A percentile compares a stretch with the other conserved stretches of the same genome.
Conservation (phyloP, 208 protist genomes). For the Leishmania amazonensis region DNA sequence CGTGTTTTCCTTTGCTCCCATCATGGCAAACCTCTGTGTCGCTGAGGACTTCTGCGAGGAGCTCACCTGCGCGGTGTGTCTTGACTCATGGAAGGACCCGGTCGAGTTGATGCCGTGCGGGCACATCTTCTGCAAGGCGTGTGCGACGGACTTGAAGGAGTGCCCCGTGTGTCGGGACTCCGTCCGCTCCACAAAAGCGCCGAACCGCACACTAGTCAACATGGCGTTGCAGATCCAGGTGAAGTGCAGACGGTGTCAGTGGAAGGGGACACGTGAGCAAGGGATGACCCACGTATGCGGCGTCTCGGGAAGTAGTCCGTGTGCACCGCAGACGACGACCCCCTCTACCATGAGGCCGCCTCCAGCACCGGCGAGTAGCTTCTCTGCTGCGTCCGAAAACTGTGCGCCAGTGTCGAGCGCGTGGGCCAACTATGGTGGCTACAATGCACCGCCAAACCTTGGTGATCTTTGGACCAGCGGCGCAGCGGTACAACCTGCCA, state of each 20-base stretch:
- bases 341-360: background rate
- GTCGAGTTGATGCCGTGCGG: slow-evolving; percentile 41
- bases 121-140: slow-evolving; percentile 71
- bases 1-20: background rate
- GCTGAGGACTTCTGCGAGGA: slow-evolving; percentile 69
- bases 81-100: slow-evolving; percentile 78
- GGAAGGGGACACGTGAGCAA: slow-evolving; percentile 65
- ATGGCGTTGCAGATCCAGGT: slow-evolving; percentile 60
- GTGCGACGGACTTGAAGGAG: slow-evolving; percentile 32
- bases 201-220: slow-evolving; percentile 77
- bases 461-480: background rate
- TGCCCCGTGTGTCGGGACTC: slow-evolving; percentile 68
- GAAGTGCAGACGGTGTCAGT: slow-evolving; percentile 60
- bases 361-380: background rate
- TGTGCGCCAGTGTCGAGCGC: background rate
- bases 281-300: slow-evolving; percentile 24
- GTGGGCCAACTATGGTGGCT: background rate
- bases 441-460: background rate
- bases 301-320: slow-evolving; percentile 48
- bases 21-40: slow-evolving; percentile 19
- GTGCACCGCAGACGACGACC: slow-evolving; percentile 30
- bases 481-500: background rate
- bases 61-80: slow-evolving; percentile 68
- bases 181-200: slow-evolving; percentile 32
- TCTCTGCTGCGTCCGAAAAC: background rate